Conservation (phyloP, 257 asterid genomes). For the Solanum ossicruentum region DNA sequence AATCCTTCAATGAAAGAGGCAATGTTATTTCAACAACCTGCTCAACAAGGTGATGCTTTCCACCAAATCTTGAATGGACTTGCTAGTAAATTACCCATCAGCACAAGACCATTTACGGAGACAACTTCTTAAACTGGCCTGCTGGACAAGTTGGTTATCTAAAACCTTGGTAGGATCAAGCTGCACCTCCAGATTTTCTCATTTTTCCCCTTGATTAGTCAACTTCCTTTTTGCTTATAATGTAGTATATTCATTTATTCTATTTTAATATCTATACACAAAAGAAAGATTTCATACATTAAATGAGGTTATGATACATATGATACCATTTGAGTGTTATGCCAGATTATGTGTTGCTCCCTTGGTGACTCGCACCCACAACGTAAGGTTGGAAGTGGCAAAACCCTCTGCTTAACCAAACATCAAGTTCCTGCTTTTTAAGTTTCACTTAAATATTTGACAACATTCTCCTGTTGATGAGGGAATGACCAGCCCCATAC, state of each 20-base stretch:
- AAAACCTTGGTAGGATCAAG: neutral
- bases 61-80: neutral
- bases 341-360: too few relatives aligned
- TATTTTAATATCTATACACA: neutral
- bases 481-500: neutral
- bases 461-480: too few relatives aligned
- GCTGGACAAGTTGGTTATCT: slow-evolving; percentile 37
- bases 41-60: neutral
- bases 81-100: slow-evolving; percentile 18
- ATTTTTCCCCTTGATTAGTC: neutral
- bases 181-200: neutral
- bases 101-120: slow-evolving; percentile 10
- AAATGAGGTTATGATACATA: too few relatives aligned
- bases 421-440: too few relatives aligned
- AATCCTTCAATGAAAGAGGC: slow-evolving; percentile 52
- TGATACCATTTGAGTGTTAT: too few relatives aligned
- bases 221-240: neutral
- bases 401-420: too few relatives aligned
- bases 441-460: too few relatives aligned
- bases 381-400: too few relatives aligned
- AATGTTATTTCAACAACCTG: slow-evolving; percentile 44
- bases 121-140: slow-evolving; percentile 31
- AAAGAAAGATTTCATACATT: neutral
- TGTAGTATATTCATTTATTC: neutral
- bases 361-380: too few relatives aligned